Conservation (phyloP, 192 early-diverging fungal species). For the Entophlyctis helioformis region DNA sequence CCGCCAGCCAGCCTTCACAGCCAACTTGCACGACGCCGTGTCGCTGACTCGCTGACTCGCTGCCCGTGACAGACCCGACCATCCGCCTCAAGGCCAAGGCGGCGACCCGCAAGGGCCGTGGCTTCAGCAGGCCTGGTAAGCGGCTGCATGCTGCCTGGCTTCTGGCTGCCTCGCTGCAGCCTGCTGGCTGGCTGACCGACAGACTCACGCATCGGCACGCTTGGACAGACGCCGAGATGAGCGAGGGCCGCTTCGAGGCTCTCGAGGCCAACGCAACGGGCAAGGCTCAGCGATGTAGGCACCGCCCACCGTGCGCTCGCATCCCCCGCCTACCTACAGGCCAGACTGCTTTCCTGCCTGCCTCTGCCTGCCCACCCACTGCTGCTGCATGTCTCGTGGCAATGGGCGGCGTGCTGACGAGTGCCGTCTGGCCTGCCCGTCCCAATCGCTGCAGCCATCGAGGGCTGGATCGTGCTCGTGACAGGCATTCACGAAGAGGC, state of each 20-base stretch:
- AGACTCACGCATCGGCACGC: not conserved
- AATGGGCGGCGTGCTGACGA: not conserved
- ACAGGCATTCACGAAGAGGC: constrained; percentile 92
- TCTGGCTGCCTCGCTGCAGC: not conserved
- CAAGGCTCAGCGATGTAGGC: constrained; percentile 29
- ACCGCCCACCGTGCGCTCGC: not conserved
- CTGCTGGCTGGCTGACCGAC: not conserved
- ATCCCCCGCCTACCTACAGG: too few relatives aligned
- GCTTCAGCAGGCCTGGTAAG: constrained; percentile 21
- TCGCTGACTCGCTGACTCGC: not conserved
- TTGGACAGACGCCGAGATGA: not conserved
- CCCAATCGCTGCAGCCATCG: constrained; percentile 40
- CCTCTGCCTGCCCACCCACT: not conserved
- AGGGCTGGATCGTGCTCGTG: constrained; percentile 93
- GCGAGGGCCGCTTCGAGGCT: constrained; percentile 18
- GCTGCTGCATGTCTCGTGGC: not conserved
- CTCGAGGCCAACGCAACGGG: constrained; percentile 18
- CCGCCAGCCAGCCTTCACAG: not conserved
- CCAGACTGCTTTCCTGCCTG: too few relatives aligned
- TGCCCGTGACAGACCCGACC: constrained; percentile 3
- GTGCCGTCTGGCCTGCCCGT: not conserved
- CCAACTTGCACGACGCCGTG: not conserved
- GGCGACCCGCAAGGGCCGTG: constrained; percentile 29
- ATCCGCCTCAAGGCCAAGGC: constrained; percentile 13
- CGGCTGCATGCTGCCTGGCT: not conserved